These are phyloP conservation scores for Solanum ossicruentum DNA, from an alignment of 257 asterid species.

Conservation along the genomic window DNA sequence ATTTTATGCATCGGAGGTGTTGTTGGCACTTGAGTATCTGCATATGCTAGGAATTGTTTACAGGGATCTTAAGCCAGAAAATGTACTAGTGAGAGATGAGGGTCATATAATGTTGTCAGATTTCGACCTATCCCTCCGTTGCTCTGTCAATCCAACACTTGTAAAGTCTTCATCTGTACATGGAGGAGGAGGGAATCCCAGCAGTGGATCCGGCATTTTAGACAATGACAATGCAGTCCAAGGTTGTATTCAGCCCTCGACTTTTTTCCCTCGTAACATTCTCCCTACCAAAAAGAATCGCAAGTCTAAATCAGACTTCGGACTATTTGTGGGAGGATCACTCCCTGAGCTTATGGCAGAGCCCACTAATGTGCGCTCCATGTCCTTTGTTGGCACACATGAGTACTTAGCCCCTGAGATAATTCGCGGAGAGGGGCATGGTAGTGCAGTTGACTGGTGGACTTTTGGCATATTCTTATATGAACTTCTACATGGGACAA, in stretches of 20 bases:
- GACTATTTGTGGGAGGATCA: conserved; percentile 25
- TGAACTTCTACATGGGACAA: conserved; percentile 33
- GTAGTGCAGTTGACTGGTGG: conserved; percentile 46
- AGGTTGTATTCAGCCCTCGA: conserved; percentile 23
- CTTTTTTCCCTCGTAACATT: conserved; percentile 19
- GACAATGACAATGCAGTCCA: conserved; percentile 16
- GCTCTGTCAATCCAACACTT: conserved; percentile 81
- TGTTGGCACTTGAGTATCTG: conserved; percentile 76
- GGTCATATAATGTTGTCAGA: conserved; percentile 97
- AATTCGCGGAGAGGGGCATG: conserved; percentile 31
- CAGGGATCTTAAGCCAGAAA: conserved; percentile 88
- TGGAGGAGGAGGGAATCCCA: conserved; percentile 13
- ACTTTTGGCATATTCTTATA: conserved; percentile 30
- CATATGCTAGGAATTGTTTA: conserved; percentile 93
- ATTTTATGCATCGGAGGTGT: conserved; percentile 74
- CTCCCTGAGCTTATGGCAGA: conserved; percentile 36
- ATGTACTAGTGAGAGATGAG: conserved; percentile 73
- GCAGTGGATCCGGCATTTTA: conserved; percentile 9
- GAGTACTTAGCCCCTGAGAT: conserved; percentile 38
- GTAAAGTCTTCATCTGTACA: conserved; percentile 70
- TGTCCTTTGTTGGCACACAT: conserved; percentile 36
- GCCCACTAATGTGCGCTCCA: conserved; percentile 31
- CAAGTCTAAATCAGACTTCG: conserved; percentile 31
- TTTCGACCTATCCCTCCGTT: conserved; percentile 83
- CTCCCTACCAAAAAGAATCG: conserved; percentile 27